Evolutionary conservation across 2,329 filamentous ascomycete genomes (phyloP).

Genomic region (Leptoxyphium fumago): DNA sequence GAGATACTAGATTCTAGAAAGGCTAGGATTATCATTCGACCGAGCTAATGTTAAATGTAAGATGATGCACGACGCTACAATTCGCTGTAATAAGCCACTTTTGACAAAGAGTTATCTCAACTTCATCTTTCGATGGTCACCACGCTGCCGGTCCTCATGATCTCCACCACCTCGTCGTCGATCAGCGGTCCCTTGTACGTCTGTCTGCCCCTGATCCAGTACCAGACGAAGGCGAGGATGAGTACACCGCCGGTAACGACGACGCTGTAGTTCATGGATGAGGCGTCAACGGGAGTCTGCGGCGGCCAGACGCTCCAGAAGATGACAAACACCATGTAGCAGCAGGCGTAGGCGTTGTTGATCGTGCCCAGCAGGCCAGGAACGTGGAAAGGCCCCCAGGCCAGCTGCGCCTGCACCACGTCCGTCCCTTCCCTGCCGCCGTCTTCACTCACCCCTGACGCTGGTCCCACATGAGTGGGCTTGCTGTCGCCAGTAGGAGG

Average conservation of each 20-base stretch:
- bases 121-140: background rate
- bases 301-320: conserved; percentile 43
- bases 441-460: background rate
- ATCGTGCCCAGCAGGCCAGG: conserved; percentile 35
- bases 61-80: too few relatives aligned
- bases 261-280: conserved; percentile 29
- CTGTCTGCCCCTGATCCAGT: conserved; percentile 21
- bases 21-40: background rate
- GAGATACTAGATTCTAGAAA: background rate
- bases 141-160: conserved; percentile 12
- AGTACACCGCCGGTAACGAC: conserved; percentile 26
- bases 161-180: conserved; percentile 18
- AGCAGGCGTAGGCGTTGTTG: conserved; percentile 40
- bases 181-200: conserved; percentile 25
- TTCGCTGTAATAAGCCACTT: background rate
- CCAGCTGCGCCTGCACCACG: conserved; percentile 20
- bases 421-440: conserved; percentile 1
- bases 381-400: conserved; percentile 43
- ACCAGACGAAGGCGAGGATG: conserved; percentile 23
- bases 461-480: conserved; percentile 36
- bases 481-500: conserved; percentile 46
- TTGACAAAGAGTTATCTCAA: background rate
- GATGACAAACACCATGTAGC: conserved; percentile 39
- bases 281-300: conserved; percentile 17
- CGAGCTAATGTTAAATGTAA: background rate